Conservation (phyloP, 176 grass and related monocot species). For the Oryza meyeriana region DNA sequence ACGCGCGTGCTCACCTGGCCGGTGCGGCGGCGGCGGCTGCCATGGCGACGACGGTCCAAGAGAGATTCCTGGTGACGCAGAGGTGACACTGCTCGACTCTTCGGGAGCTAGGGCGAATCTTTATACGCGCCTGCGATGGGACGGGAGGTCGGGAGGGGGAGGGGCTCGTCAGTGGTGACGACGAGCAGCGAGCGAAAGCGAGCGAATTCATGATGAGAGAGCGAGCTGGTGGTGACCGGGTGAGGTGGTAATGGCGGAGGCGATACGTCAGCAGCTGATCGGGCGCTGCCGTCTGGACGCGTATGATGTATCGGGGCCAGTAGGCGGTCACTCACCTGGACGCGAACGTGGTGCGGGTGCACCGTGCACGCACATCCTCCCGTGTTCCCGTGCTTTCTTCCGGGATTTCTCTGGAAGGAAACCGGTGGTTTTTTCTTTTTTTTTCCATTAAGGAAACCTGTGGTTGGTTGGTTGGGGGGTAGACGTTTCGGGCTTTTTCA, state of each 20-base stretch:
- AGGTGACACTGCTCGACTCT: not conserved
- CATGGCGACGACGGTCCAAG: slow-evolving; percentile 38
- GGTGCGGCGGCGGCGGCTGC: slow-evolving; percentile 21
- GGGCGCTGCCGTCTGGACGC: not conserved
- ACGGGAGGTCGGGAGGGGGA: not conserved
- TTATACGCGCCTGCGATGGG: slow-evolving; percentile 4
- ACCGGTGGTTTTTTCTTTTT: no score
- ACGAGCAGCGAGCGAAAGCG: not conserved
- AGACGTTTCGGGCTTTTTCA: no score
- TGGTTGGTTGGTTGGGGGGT: no score
- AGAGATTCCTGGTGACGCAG: not conserved
- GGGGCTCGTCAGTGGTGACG: slow-evolving; percentile 38
- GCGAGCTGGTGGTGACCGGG: not conserved
- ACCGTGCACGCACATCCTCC: not conserved
- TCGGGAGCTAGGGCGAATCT: not conserved
- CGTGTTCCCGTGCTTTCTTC: not conserved
- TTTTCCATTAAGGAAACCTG: no score
- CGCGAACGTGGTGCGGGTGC: not conserved
- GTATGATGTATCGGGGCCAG: no score
- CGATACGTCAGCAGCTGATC: slow-evolving; percentile 16
- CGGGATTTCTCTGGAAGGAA: not conserved
- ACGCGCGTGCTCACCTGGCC: slow-evolving; percentile 20
- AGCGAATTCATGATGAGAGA: slow-evolving; percentile 23
- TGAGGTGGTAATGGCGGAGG: not conserved
- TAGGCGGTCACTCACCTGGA: not conserved